A percentile compares a stretch with the other conserved stretches of the same genome.
phyloP scores from a whole-genome alignment of 371 early-diverging fungal species.

The Mucor ambiguus region DNA sequence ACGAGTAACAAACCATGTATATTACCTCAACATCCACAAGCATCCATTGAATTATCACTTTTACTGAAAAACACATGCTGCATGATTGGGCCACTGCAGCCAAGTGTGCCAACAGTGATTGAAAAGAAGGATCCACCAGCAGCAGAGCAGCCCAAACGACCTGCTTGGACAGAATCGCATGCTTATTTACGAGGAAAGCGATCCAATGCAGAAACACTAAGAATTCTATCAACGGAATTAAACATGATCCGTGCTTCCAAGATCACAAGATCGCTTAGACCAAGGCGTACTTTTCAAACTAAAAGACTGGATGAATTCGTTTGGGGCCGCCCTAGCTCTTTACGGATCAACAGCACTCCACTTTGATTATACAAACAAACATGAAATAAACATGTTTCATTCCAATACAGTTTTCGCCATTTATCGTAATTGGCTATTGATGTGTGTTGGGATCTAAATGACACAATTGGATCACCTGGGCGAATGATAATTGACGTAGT shows the following conservation, averaged over 20 bases:
- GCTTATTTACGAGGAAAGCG: constrained; percentile 22
- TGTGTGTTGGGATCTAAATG: neutral
- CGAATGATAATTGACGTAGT: neutral
- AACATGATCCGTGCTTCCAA: constrained; percentile 31
- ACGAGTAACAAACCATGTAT: constrained; percentile 15
- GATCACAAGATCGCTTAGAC: constrained; percentile 24
- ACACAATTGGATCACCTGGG: neutral
- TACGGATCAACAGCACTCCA: constrained; percentile 7
- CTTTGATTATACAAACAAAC: neutral
- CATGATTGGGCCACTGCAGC: constrained; percentile 12
- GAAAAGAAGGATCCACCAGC: constrained; percentile 12
- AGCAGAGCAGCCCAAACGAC: constrained; percentile 18
- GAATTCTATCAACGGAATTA: constrained; percentile 19
- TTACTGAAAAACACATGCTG: constrained; percentile 17
- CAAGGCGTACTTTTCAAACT: constrained; percentile 17
- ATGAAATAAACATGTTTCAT: constrained; percentile 2
- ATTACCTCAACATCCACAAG: constrained; percentile 8
- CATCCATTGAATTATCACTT: constrained; percentile 11
- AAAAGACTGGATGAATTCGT: constrained; percentile 23
- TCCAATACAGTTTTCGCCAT: neutral
- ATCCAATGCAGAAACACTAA: constrained; percentile 15
- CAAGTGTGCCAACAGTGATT: neutral
- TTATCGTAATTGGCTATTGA: neutral
- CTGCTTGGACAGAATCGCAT: constrained; percentile 28
- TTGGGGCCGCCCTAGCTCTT: constrained; percentile 23